Evolutionary conservation across 2,329 filamentous ascomycete genomes (phyloP), one percentile per base, ranked within the genome.

Genomic region (Dactylellina drechsleri): DNA sequence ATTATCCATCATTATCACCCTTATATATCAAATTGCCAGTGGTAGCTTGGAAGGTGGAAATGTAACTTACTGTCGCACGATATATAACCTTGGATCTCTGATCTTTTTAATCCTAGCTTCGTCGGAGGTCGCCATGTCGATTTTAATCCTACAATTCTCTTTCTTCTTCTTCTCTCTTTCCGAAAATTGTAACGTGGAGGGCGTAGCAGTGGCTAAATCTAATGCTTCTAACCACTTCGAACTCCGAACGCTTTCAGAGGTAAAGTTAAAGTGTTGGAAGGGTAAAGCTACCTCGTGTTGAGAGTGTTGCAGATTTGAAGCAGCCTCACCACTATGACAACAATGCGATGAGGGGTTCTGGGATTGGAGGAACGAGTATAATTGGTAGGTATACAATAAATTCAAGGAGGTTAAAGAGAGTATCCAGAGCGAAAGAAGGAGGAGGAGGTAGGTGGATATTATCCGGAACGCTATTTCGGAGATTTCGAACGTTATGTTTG

Each of bases 41-140:
- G 23, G 23, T 4, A 23, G 23, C 23, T 23, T 23, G 4, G 23
- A 23, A 4, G 23, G 23, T 23, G 23, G 23, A 23, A 15, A 28
- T 40, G 23, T 16, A 26, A 74, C 68, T 15, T 66, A 74, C 70
- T 74, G 70, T 50, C 70, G 70, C 15, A 74, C 70, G 57, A 74
- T 74, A 58, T 74, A 74, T 31, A 74, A 66, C 52, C 70, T 50
- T 8, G 70, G 70, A 64, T 74, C 70, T 23, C 70, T 56, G 70
- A 74, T 67, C 62, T 64, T 74, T 62, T 74, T 74, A 40, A 74
- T 74, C 57, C 52, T 61, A 13, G 70, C 70, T 67, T 74, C 70
- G 18, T 74, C 70, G 5, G 70, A 74, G 13, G 40, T 74, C n/a
- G 70, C 70, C 70, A 74, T 74, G 5, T 41, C 28, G 47, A 23